Percentiles rank a stretch among this genome's conserved stretches.
phyloP scores from a whole-genome alignment of 768 basidiomycete genomes.

The Boletus fagicola region DNA sequence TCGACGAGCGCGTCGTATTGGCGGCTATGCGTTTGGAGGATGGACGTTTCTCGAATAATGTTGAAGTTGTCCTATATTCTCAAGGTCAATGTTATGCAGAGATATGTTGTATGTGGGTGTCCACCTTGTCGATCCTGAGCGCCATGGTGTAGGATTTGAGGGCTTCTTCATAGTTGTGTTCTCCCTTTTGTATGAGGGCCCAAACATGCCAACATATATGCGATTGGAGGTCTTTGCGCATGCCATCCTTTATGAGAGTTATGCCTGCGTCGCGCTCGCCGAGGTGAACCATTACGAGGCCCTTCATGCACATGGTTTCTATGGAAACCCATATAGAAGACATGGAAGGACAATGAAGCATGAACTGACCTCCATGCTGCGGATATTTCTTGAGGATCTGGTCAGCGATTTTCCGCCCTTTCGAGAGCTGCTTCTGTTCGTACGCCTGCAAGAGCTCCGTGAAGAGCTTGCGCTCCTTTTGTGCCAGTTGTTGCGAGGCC shows the following conservation, averaged over 20 bases:
- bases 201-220: constrained; percentile 99
- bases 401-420: constrained; percentile 88
- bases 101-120: constrained; percentile 18
- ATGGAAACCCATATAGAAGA: constrained; percentile 4
- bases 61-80: constrained; percentile 82
- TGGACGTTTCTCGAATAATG: constrained; percentile 86
- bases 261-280: constrained; percentile 78
- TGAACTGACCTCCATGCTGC: constrained; percentile 87
- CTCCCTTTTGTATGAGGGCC: constrained; percentile 90
- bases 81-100: constrained; percentile 1
- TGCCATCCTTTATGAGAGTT: constrained; percentile 80
- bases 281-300: constrained; percentile 79
- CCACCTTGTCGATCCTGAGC: constrained; percentile 82
- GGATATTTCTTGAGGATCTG: constrained; percentile 94
- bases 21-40: constrained; percentile 85
- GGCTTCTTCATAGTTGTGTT: constrained; percentile 94
- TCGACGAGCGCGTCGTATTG: constrained; percentile 76
- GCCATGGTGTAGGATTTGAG: constrained; percentile 91
- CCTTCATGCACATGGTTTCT: constrained; percentile 98
- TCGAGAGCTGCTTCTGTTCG: constrained; percentile 85
- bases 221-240: constrained; percentile 75
- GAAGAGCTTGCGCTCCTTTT: constrained; percentile 84
- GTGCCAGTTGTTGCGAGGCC: constrained; percentile 48
- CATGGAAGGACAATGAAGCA: background rate
- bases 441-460: constrained; percentile 84